Percentiles rank a stretch among this genome's conserved stretches.
Conservation (phyloP, 352 stramenopile genomes). For the Phytophthora pistaciae region DNA sequence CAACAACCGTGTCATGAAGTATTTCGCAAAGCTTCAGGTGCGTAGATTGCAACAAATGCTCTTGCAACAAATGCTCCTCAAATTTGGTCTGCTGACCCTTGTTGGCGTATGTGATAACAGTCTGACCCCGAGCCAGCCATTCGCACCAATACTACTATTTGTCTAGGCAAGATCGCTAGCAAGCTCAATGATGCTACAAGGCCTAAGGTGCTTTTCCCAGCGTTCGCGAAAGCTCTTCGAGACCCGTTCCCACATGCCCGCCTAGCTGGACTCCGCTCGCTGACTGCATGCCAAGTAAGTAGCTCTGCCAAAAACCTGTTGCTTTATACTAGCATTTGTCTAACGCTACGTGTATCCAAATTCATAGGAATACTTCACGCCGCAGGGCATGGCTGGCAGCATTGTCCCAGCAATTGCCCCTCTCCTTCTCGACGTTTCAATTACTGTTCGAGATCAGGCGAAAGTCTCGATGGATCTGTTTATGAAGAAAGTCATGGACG, state of each 20-base stretch:
- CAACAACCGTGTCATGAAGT: constrained; percentile 94
- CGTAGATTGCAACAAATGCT: background rate
- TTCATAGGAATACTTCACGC: constrained; percentile 76
- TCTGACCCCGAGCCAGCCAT: constrained; percentile 92
- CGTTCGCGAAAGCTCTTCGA: constrained; percentile 84
- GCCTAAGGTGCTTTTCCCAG: constrained; percentile 90
- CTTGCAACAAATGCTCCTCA: background rate
- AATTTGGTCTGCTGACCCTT: background rate
- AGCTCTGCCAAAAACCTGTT: background rate
- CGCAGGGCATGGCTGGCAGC: constrained; percentile 71
- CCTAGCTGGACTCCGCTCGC: constrained; percentile 84
- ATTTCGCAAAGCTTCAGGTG: constrained; percentile 93
- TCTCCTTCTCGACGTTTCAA: constrained; percentile 82
- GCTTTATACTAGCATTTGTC: constrained; percentile 4
- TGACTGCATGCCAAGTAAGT: constrained; percentile 84
- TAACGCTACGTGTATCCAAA: constrained; percentile 6
- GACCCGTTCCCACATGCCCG: constrained; percentile 92
- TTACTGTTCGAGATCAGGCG: constrained; percentile 83
- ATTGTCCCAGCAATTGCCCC: constrained; percentile 83
- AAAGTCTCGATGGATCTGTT: constrained; percentile 79
- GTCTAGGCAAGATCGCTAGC: constrained; percentile 87
- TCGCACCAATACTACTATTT: constrained; percentile 95
- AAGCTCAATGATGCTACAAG: constrained; percentile 90
- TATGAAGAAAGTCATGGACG: constrained; percentile 85
- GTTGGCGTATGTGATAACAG: constrained; percentile 31